phyloP scores from a whole-genome alignment of 2,329 filamentous ascomycete species.

The Pleurostoma richardsiae region DNA sequence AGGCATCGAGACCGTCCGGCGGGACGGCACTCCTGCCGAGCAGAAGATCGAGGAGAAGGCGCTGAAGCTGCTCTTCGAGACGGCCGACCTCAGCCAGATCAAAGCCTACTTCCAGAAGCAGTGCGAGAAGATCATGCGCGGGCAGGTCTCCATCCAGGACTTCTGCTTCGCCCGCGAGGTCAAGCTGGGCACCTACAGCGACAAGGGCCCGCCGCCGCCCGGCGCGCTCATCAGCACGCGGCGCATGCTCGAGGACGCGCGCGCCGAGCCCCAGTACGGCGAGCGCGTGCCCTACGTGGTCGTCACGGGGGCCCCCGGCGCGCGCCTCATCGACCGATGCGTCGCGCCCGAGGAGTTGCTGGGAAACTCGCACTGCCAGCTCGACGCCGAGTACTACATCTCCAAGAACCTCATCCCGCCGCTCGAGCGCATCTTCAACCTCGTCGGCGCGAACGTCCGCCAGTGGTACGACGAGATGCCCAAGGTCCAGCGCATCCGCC shows the following conservation, averaged over 20 bases:
- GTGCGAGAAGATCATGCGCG: slow-evolving; percentile 88
- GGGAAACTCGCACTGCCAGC: slow-evolving; percentile 67
- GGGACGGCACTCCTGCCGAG: slow-evolving; percentile 90
- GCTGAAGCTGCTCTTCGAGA: slow-evolving; percentile 83
- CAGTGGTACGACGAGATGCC: slow-evolving; percentile 97
- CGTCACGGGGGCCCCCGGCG: slow-evolving; percentile 79
- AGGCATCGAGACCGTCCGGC: slow-evolving; percentile 93
- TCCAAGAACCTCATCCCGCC: slow-evolving; percentile 92
- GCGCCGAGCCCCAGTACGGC: slow-evolving; percentile 88
- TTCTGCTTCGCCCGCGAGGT: slow-evolving; percentile 96
- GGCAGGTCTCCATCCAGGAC: slow-evolving; percentile 83
- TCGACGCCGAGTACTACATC: slow-evolving; percentile 97
- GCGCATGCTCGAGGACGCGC: slow-evolving; percentile 79
- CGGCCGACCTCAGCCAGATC: slow-evolving; percentile 80
- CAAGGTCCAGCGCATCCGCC: slow-evolving; percentile 72
- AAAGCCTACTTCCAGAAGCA: slow-evolving; percentile 88
- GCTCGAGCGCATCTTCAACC: slow-evolving; percentile 91
- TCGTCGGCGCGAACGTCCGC: slow-evolving; percentile 86
- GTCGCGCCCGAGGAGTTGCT: slow-evolving; percentile 82
- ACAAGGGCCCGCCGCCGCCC: slow-evolving; percentile 73
- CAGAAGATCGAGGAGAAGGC: slow-evolving; percentile 96
- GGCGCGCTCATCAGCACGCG: slow-evolving; percentile 85
- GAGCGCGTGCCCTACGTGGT: slow-evolving; percentile 95
- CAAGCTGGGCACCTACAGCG: slow-evolving; percentile 80
- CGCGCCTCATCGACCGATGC: slow-evolving; percentile 81